Conservation (phyloP, 306 rosid genomes). For the Vigna mungo region DNA sequence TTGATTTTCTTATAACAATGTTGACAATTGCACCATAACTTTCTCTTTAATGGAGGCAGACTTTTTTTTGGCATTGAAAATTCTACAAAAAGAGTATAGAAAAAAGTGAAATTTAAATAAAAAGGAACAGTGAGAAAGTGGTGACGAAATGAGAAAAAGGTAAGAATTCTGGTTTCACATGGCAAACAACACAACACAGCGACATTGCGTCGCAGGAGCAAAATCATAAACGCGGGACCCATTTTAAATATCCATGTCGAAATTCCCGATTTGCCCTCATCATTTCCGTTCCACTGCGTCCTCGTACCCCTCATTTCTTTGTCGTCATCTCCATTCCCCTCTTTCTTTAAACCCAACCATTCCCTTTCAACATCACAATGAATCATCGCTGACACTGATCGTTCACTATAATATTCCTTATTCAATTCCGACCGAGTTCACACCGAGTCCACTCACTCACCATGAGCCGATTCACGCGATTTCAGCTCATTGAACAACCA, state of each 20-base stretch:
- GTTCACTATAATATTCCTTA: neutral
- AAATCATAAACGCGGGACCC: neutral
- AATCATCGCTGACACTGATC: neutral
- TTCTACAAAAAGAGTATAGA: too few relatives aligned
- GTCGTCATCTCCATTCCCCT: constrained; percentile 45
- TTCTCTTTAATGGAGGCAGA: too few relatives aligned
- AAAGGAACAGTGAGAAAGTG: neutral
- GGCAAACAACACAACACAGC: neutral
- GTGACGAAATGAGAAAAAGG: neutral
- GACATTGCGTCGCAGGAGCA: neutral
- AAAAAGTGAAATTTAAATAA: neutral
- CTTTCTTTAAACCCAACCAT: constrained; percentile 19
- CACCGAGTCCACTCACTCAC: constrained; percentile 41
- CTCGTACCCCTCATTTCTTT: constrained; percentile 45
- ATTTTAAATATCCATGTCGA: constrained; percentile 36
- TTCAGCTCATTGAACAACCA: constrained; percentile 65
- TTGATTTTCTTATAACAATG: too few relatives aligned
- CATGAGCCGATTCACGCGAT: constrained; percentile 72
- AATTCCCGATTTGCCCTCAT: constrained; percentile 49
- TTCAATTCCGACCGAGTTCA: constrained; percentile 6
- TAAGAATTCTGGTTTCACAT: constrained; percentile 43
- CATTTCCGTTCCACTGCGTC: neutral
- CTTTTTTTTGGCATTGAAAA: too few relatives aligned
- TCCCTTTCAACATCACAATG: constrained; percentile 41
- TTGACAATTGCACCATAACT: too few relatives aligned